Evolutionary conservation across 345 rosid genomes (phyloP), one percentile per base, ranked within the genome.

Genomic region (Eucalyptus curtisii): DNA sequence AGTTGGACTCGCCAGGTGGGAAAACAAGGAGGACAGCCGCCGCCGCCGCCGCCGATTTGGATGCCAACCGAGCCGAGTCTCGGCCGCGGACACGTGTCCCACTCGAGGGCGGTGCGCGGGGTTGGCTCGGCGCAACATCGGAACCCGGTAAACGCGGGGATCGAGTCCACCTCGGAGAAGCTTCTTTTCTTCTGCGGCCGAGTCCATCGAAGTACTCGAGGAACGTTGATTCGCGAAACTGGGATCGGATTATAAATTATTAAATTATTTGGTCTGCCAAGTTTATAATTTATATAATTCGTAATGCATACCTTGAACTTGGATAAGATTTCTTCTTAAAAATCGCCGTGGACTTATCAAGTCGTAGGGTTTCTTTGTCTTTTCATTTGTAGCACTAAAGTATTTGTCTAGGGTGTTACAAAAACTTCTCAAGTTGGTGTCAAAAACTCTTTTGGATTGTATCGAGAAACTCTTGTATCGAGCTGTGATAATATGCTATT

Each of bases 391-490:
- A 52, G 25, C 57, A 52, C 25, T 0, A 20, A 52, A 1, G 2
- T 1, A 3, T 52, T 19, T 52, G 57, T 52, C 10, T 0, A 2
- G 14, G 11, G n/a, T 11, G 7, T 59, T 12, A 59, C 7, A 5
- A 2, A 4, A 55, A 24, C n/a, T 3, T 3, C 5, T 8, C 1
- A 31, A 31, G 42, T 16, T 0, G 10, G 6, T 19, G 4, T 66
- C 10, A 66, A 66, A 31, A 8, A 16, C 2, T 66, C 42, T 15
- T 37, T 8, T 66, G 7, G 4, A 33, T 68, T 19, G 2, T 5
- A n/a, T n/a, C 10, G 0, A 4, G 10, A n/a, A 64, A 64, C 4
- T 68, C 11, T 31, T 19, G 4, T 1, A 68, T 33, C 0, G 3
- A 68, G 42, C 24, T 24, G 37, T 7, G 6, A 14, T 15, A 14